A percentile compares a stretch with the other conserved stretches of the same genome.
These are phyloP conservation scores for Lentinus polychrous DNA, from an alignment of 1,284 basidiomycete genomes.

Conservation along the genomic window DNA sequence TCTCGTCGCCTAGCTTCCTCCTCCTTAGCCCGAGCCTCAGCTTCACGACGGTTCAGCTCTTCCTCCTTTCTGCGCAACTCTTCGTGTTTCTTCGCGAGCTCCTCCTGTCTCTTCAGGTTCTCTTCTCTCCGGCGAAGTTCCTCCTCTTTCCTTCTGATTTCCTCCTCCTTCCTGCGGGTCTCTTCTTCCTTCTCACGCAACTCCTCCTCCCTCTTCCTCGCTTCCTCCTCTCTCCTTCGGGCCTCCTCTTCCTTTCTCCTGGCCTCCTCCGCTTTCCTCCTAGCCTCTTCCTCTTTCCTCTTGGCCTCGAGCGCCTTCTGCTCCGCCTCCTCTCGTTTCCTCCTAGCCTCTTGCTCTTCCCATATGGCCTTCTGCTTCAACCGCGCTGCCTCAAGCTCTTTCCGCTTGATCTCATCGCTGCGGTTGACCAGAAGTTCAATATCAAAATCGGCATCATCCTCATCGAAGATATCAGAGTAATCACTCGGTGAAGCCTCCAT, in stretches of 20 bases:
- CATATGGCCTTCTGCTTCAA: background rate
- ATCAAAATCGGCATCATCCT: conserved; percentile 26
- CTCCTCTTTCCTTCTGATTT: conserved; percentile 15
- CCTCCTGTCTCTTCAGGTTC: conserved; percentile 4
- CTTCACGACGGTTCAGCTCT: conserved; percentile 10
- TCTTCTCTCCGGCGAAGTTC: conserved; percentile 1
- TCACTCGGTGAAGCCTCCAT: conserved; percentile 18
- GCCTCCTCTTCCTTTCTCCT: conserved; percentile 13
- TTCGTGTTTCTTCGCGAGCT: conserved; percentile 7
- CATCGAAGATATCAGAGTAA: conserved; percentile 18
- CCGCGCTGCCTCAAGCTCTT: conserved; percentile 10
- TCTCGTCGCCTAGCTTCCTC: conserved; percentile 8
- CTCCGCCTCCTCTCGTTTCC: conserved; percentile 5
- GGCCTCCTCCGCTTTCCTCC: conserved; percentile 17
- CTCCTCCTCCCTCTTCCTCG: conserved; percentile 6
- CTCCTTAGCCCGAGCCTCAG: conserved; percentile 11
- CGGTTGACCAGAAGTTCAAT: conserved; percentile 16
- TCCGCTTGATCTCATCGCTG: background rate
- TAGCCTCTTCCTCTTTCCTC: conserved; percentile 11
- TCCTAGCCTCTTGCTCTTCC: conserved; percentile 2
- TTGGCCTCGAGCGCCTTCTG: conserved; percentile 6
- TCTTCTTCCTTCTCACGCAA: conserved; percentile 21
- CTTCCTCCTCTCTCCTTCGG: conserved; percentile 13
- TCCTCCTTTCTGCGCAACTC: conserved; percentile 11
- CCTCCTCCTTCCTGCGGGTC: conserved; percentile 12